Conservation (phyloP, 768 basidiomycete genomes). For the Dictyophora rubrovolvata region DNA sequence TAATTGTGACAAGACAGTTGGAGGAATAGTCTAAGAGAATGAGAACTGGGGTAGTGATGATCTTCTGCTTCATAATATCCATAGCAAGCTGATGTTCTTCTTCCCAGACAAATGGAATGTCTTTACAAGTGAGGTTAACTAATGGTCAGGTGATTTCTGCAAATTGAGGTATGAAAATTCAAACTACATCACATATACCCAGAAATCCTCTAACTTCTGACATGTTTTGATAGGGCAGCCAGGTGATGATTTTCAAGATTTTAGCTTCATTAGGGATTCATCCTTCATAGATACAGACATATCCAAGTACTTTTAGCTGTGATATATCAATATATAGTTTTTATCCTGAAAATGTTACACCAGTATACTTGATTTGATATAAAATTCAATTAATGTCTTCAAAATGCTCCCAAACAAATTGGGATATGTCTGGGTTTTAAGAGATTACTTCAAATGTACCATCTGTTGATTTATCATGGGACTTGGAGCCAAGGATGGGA, state of each 20-base stretch:
- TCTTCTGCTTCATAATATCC: constrained; percentile 15
- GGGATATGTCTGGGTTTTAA: constrained; percentile 7
- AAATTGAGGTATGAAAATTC: constrained; percentile 23
- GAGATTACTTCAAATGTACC: constrained; percentile 14
- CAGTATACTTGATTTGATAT: background rate
- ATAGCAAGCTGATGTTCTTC: constrained; percentile 10
- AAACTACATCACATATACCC: constrained; percentile 17
- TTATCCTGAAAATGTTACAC: constrained; percentile 11
- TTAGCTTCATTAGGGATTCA: constrained; percentile 2
- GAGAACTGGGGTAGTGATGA: constrained; percentile 12
- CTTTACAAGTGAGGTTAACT: constrained; percentile 18
- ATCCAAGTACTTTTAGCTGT: constrained; percentile 1
- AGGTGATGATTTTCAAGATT: constrained; percentile 17
- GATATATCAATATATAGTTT: constrained; percentile 9
- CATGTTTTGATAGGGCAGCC: constrained; percentile 18
- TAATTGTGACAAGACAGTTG: constrained; percentile 7
- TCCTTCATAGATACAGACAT: constrained; percentile 10
- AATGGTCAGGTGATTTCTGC: constrained; percentile 16
- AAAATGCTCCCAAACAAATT: constrained; percentile 11
- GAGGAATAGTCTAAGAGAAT: constrained; percentile 11
- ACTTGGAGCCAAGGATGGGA: constrained; percentile 16
- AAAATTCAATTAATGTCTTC: constrained; percentile 3
- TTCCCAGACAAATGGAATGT: constrained; percentile 16
- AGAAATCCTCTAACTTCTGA: constrained; percentile 20
- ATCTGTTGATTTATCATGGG: constrained; percentile 17